Evolutionary conservation across 768 basidiomycete genomes (phyloP).

Genomic region (Mycena indigotica): DNA sequence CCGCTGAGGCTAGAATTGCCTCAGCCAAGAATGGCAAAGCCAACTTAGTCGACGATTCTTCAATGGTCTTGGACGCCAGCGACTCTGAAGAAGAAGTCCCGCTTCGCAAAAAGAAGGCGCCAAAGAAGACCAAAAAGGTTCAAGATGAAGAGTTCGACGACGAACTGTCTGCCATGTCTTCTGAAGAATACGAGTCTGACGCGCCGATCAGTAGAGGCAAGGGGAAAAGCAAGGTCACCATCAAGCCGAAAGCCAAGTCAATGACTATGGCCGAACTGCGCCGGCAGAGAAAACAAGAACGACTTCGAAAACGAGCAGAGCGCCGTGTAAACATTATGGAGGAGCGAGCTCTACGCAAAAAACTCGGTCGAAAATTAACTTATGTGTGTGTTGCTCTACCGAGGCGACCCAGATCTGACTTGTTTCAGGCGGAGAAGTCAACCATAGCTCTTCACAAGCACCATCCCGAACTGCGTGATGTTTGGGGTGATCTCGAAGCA

Average conservation of each 20-base stretch:
- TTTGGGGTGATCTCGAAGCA: conserved; percentile 85
- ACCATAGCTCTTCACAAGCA: conserved; percentile 62
- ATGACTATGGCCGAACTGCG: conserved; percentile 40
- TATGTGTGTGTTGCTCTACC: conserved; percentile 42
- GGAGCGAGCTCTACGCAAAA: conserved; percentile 49
- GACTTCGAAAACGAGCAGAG: conserved; percentile 26
- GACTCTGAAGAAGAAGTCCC: conserved; percentile 28
- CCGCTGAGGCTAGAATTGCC: conserved; percentile 55
- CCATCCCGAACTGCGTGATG: conserved; percentile 79
- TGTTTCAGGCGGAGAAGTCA: conserved; percentile 70
- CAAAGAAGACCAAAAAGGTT: conserved; percentile 30
- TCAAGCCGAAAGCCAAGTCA: conserved; percentile 10
- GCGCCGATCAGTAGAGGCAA: conserved; percentile 38
- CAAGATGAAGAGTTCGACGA: conserved; percentile 22
- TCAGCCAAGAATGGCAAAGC: conserved; percentile 30
- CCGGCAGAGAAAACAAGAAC: conserved; percentile 30
- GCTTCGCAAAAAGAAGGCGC: conserved; percentile 14
- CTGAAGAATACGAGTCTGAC: neutral
- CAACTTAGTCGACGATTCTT: conserved; percentile 36
- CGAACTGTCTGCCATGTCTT: conserved; percentile 21
- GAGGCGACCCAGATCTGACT: conserved; percentile 2
- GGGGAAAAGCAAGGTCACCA: conserved; percentile 26
- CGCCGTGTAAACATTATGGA: conserved; percentile 42
- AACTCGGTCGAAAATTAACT: conserved; percentile 76
- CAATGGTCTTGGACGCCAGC: conserved; percentile 19